Evolutionary conservation across 2,329 filamentous ascomycete species (phyloP).

Genomic region (Pyricularia grisea): DNA sequence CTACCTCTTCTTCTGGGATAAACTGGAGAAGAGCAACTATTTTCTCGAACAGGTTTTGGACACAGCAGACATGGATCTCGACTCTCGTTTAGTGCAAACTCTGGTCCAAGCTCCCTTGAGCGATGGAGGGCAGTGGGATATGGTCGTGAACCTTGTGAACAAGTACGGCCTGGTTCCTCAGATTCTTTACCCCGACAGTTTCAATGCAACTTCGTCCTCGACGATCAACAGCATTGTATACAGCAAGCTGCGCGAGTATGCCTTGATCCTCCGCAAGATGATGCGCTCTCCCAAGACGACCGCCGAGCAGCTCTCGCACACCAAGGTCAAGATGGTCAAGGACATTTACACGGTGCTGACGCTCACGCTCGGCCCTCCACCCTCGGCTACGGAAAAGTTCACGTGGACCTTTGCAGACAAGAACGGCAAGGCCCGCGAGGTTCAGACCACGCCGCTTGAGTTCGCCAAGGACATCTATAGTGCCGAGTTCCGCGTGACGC

Average conservation of each 20-base stretch:
- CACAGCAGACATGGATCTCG: constrained; percentile 60
- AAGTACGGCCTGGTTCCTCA: constrained; percentile 90
- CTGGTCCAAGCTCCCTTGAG: constrained; percentile 59
- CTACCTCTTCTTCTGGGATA: constrained; percentile 91
- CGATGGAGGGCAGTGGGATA: constrained; percentile 88
- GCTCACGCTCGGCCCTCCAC: constrained; percentile 71
- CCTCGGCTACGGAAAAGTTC: constrained; percentile 58
- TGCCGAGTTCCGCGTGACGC: constrained; percentile 45
- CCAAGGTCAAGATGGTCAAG: constrained; percentile 67
- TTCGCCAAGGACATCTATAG: constrained; percentile 64
- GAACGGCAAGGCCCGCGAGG: constrained; percentile 50
- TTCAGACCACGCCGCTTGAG: constrained; percentile 56
- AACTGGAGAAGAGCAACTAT: constrained; percentile 84
- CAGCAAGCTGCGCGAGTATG: constrained; percentile 80
- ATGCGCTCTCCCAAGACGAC: constrained; percentile 19
- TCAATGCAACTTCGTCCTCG: constrained; percentile 63
- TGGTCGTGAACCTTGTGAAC: constrained; percentile 75
- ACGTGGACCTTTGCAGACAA: constrained; percentile 73
- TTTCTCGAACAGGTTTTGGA: constrained; percentile 79
- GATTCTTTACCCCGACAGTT: constrained; percentile 70
- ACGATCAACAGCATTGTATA: constrained; percentile 67
- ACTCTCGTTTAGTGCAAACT: constrained; percentile 62
- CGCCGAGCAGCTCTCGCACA: constrained; percentile 29
- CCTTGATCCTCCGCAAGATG: constrained; percentile 53
- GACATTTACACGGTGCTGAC: constrained; percentile 78